Evolutionary conservation across 1,284 basidiomycete species (phyloP), one percentile per base, ranked within the genome.

Genomic region (Naganishia sp.): DNA sequence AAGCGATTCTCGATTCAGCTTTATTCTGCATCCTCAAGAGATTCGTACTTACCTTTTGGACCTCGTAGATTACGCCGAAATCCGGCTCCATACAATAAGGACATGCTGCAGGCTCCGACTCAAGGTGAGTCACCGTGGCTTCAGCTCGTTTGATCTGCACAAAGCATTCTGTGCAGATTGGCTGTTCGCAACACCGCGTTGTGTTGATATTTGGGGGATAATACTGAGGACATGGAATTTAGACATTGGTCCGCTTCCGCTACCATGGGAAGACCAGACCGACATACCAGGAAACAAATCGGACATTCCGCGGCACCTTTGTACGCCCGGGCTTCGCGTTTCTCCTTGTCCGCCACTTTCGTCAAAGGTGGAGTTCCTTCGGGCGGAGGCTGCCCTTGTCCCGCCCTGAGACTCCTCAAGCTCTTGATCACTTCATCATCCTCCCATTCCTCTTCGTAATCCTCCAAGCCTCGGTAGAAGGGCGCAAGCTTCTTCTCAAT

Each of bases 111-210:
- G 94, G 90, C 74, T 98, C 95, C 17, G 92, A 93, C 69, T 82
- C 90, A 57, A 95, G 83, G 79, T 96, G 93, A 0, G 92, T 95
- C 4, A 91, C 84, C 0, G 92, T 94, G 5, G 95, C 93, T 73
- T 99, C 96, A 56, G 85, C 86, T 63, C 95, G 89, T 82, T 98
- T 98, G 82, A 99, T 98, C 81, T 98, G 94, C 18, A 98, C 94
- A 76, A 99, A 99, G 78, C 95, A 99, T 80, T 99, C 95, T 41
- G 95, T 97, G 79, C 95, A 99, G 73, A 99, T 94, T 35, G 92
- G 90, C 75, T 99, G 95, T 82, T 94, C 92, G 78, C 95, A 99
- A 80, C 95, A 99, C 75, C 95, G 86, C 25, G 94, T 96, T 71
- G 88, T 89, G 78, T 99, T 98, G 80, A 98, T 95, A 77, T 95